phyloP scores from a whole-genome alignment of 2,329 filamentous ascomycete species.

The Basipetospora chlamydospora region DNA sequence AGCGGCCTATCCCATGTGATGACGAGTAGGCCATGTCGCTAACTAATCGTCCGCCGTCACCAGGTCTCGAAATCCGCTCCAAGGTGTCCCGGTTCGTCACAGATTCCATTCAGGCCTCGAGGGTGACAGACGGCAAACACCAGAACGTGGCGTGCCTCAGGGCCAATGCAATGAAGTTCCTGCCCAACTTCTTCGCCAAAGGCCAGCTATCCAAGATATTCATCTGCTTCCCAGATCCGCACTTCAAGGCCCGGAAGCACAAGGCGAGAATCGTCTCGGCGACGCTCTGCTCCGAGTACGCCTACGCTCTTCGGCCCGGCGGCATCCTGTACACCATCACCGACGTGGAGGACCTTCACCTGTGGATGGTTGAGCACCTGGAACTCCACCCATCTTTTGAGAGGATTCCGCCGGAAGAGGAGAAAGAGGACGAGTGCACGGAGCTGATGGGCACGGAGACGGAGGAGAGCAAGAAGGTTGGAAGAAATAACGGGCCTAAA shows the following conservation, averaged over 20 bases:
- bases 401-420: conserved; percentile 52
- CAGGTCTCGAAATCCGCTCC: conserved; percentile 81
- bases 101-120: conserved; percentile 71
- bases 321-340: conserved; percentile 93
- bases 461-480: conserved; percentile 95
- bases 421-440: conserved; percentile 56
- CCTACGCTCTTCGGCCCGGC: conserved; percentile 68
- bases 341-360: conserved; percentile 84
- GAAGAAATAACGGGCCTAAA: conserved; percentile 78
- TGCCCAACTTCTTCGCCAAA: conserved; percentile 90
- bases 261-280: conserved; percentile 89
- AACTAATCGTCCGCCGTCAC: no score
- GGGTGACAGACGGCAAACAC: conserved; percentile 50
- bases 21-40: no score
- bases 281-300: conserved; percentile 84
- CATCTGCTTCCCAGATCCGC: conserved; percentile 94
- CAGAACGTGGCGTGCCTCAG: conserved; percentile 83
- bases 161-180: conserved; percentile 96
- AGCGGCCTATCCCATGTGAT: neutral
- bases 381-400: conserved; percentile 66
- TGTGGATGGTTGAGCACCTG: conserved; percentile 87
- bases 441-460: conserved; percentile 68
- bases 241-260: conserved; percentile 96
- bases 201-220: conserved; percentile 80
- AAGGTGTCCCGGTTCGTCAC: conserved; percentile 86